Conservation (phyloP, 1,139 yeast genomes). For the Saccharomyces hybrid region DNA sequence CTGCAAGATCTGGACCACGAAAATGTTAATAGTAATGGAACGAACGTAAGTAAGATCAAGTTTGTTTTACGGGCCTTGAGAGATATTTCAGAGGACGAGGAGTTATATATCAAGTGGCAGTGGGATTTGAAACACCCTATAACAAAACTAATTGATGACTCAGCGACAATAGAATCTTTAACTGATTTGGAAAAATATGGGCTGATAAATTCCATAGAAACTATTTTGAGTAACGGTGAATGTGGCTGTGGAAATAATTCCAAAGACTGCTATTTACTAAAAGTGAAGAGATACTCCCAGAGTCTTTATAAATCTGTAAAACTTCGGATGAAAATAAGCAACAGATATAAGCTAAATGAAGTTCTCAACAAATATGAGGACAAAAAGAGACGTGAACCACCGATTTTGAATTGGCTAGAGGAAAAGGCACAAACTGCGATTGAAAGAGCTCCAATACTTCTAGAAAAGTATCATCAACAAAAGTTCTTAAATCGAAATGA, state of each 20-base stretch:
- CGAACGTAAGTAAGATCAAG: not conserved
- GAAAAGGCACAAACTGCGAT: conserved; percentile 15
- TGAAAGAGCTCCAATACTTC: conserved; percentile 15
- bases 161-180: conserved; percentile 34
- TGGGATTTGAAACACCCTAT: conserved; percentile 86
- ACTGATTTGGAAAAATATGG: conserved; percentile 45
- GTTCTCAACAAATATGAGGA: conserved; percentile 24
- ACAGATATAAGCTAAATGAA: conserved; percentile 30
- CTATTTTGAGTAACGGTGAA: conserved; percentile 56
- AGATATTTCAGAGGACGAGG: conserved; percentile 53
- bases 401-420: conserved; percentile 30
- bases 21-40: not conserved
- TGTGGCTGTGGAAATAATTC: conserved; percentile 54
- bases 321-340: conserved; percentile 28
- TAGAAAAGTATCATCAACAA: conserved; percentile 5
- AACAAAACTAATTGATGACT: conserved; percentile 39
- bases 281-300: conserved; percentile 44
- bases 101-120: conserved; percentile 74
- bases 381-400: conserved; percentile 28
- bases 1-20: conserved; percentile 21
- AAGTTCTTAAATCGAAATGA: conserved; percentile 7
- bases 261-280: conserved; percentile 50
- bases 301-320: conserved; percentile 26
- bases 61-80: conserved; percentile 38
- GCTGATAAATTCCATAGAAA: conserved; percentile 56